phyloP scores from a whole-genome alignment of 768 basidiomycete genomes.

The Cyathus striatus region DNA sequence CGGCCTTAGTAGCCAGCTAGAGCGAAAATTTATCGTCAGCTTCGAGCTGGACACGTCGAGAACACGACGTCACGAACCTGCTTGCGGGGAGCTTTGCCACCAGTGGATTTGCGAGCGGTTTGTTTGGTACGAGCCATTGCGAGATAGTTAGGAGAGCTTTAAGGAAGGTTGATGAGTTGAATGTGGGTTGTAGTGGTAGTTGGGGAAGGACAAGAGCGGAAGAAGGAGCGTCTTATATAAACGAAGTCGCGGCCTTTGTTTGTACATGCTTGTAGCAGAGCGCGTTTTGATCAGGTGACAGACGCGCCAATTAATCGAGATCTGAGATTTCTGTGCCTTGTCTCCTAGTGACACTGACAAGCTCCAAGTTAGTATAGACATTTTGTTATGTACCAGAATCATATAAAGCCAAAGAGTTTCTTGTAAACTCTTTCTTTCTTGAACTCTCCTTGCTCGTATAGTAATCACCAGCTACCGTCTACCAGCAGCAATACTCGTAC shows the following conservation, averaged over 20 bases:
- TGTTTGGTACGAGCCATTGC: conserved; percentile 61
- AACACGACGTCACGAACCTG: conserved; percentile 9
- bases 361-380: too few species aligned
- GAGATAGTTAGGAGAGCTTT: not conserved
- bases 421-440: too few species aligned
- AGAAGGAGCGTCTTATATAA: not conserved
- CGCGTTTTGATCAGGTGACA: not conserved
- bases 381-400: too few species aligned
- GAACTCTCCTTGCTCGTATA: too few species aligned
- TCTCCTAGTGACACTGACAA: too few species aligned
- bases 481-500: too few species aligned
- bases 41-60: not conserved
- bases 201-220: not conserved
- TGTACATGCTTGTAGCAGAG: not conserved
- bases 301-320: not conserved
- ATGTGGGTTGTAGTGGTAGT: not conserved
- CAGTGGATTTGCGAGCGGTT: conserved; percentile 63
- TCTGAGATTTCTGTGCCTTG: not conserved
- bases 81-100: conserved; percentile 51
- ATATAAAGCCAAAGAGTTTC: too few species aligned
- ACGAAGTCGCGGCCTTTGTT: not conserved
- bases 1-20: conserved; percentile 27
- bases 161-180: not conserved
- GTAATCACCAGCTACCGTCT: too few species aligned
- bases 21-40: not conserved